Evolutionary conservation across 441 rosid species (phyloP).

Genomic region (Eutrema salsugineum): DNA sequence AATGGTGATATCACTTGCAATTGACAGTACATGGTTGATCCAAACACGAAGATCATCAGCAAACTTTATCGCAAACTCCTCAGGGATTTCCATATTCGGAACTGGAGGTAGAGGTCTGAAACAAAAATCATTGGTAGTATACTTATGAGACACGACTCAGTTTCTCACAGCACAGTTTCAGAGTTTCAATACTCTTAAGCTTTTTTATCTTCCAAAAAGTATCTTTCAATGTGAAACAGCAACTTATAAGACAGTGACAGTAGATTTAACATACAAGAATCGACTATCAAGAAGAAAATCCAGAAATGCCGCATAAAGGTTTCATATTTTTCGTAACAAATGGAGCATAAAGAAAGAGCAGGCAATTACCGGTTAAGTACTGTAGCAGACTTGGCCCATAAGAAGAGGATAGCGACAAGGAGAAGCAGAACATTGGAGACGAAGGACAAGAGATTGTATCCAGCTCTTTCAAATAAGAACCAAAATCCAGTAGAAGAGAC

Average conservation of each 20-base stretch:
- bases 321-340: neutral
- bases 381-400: constrained; percentile 95
- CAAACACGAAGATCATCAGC: constrained; percentile 50
- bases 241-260: neutral
- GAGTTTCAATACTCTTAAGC: no score
- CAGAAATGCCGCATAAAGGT: neutral
- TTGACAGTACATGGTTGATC: constrained; percentile 49
- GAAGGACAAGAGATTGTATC: constrained; percentile 72
- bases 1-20: constrained; percentile 69
- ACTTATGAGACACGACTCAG: neutral
- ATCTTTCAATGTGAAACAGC: neutral
- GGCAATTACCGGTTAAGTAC: constrained; percentile 71
- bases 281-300: neutral
- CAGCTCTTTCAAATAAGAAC: constrained; percentile 72
- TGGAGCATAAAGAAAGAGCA: neutral
- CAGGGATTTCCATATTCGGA: constrained; percentile 82
- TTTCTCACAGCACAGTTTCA: neutral
- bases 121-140: neutral
- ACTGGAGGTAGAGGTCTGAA: constrained; percentile 88
- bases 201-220: no score
- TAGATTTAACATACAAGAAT: neutral
- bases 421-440: constrained; percentile 71
- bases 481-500: constrained; percentile 51
- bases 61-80: constrained; percentile 46
- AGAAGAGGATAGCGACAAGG: constrained; percentile 67